Percentiles rank a stretch among this genome's conserved stretches.
These are phyloP conservation scores for Teratosphaeriaceae sp. DNA, from an alignment of 2,329 filamentous ascomycete species.

Conservation along the genomic window DNA sequence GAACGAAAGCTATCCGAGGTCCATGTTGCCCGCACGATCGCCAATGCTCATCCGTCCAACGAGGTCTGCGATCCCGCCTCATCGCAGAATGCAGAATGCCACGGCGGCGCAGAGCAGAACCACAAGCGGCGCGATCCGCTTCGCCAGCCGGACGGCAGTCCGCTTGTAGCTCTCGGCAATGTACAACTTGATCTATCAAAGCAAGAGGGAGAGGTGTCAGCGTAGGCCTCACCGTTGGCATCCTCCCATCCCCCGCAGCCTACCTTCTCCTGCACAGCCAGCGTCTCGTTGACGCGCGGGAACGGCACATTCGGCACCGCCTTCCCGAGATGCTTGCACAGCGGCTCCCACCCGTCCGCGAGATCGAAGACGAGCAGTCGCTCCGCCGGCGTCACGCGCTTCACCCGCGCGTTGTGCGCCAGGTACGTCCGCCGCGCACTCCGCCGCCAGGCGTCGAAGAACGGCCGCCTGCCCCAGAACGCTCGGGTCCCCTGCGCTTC, in stretches of 20 bases:
- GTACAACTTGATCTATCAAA: constrained; percentile 2
- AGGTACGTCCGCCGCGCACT: constrained; percentile 5
- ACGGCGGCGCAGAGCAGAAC: neutral
- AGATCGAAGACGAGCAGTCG: constrained; percentile 15
- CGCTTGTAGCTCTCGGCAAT: constrained; percentile 3
- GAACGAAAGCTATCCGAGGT: no score
- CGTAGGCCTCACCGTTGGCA: no score
- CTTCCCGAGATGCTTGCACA: constrained; percentile 22
- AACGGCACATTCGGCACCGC: constrained; percentile 5
- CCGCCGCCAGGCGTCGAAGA: neutral
- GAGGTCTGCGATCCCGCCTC: no score
- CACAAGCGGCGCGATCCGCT: neutral
- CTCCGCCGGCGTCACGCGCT: constrained; percentile 1
- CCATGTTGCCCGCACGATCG: no score
- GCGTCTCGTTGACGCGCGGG: constrained; percentile 4
- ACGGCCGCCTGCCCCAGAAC: neutral
- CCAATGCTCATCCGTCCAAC: no score
- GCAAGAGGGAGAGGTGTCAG: no score
- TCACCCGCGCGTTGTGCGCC: constrained; percentile 3
- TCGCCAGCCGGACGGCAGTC: neutral
- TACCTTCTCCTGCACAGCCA: constrained; percentile 2
- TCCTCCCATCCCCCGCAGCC: no score
- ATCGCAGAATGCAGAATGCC: no score
- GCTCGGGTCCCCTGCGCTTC: neutral
- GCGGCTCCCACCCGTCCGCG: constrained; percentile 20